Conservation (phyloP, 2,329 filamentous ascomycete species). For the Calonectria montana region DNA sequence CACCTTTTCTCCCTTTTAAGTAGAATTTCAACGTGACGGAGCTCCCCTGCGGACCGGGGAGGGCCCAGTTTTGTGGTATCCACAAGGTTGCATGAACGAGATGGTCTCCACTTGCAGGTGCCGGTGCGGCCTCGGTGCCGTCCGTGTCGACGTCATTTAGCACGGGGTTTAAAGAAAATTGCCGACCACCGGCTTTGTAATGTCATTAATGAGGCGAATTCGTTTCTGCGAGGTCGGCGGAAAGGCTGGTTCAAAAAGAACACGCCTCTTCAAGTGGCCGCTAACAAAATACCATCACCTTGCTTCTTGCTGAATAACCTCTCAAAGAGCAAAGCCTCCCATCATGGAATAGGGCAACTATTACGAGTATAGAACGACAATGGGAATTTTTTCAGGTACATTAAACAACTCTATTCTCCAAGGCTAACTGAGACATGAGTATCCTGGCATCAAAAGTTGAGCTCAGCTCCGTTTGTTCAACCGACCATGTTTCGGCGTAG, state of each 20-base stretch:
- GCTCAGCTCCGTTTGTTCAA: neutral
- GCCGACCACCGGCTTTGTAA: neutral
- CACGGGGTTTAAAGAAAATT: neutral
- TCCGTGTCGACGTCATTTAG: neutral
- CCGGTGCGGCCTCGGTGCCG: neutral
- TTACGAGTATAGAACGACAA: neutral
- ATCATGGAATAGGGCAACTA: neutral
- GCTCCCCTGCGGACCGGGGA: neutral
- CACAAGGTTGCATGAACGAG: conserved; percentile 5
- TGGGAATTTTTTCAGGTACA: neutral
- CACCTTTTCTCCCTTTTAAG: neutral
- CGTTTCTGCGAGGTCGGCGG: neutral
- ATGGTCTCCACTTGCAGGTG: neutral
- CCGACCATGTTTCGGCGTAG: neutral
- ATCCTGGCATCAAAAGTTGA: neutral
- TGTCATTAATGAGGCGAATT: neutral
- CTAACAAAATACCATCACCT: neutral
- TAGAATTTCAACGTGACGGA: neutral
- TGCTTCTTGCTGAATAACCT: neutral
- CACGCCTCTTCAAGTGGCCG: neutral
- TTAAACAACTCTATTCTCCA: neutral
- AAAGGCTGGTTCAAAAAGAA: neutral
- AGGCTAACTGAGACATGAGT: neutral
- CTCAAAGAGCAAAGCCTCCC: neutral
- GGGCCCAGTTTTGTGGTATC: neutral